A percentile compares a stretch with the other conserved stretches of the same genome.
These are phyloP conservation scores for Chlorella ohadii DNA, from an alignment of 139 green algal genomes.

Conservation along the genomic window DNA sequence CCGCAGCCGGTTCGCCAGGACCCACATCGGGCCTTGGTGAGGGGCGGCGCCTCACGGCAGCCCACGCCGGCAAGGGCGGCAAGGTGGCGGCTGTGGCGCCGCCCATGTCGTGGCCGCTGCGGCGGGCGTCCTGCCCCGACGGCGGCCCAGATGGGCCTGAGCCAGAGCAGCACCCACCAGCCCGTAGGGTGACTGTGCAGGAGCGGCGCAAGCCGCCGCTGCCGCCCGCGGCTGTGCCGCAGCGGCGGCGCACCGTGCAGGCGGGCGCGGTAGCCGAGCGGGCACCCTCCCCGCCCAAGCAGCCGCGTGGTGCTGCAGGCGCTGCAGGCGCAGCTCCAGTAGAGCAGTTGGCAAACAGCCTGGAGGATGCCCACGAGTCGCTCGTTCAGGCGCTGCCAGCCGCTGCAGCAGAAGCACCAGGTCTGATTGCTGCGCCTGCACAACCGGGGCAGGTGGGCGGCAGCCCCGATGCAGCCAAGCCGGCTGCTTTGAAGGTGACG, in stretches of 20 bases:
- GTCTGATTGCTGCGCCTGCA: background rate
- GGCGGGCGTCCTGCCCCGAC: background rate
- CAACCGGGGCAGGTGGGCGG: background rate
- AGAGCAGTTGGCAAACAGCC: background rate
- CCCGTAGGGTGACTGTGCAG: background rate
- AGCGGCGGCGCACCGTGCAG: background rate
- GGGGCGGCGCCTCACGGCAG: too few relatives aligned
- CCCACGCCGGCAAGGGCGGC: background rate
- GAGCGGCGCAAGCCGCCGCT: constrained; percentile 24
- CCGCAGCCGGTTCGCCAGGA: too few relatives aligned
- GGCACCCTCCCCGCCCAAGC: too few relatives aligned
- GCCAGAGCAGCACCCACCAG: background rate
- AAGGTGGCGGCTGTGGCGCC: background rate
- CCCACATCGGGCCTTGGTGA: too few relatives aligned
- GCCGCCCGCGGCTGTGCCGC: background rate
- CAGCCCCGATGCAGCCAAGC: background rate
- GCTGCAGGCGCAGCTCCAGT: too few relatives aligned
- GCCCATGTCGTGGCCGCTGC: background rate
- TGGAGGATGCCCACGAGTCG: background rate
- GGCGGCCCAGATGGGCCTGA: background rate
- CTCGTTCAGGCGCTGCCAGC: too few relatives aligned
- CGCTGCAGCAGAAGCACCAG: too few relatives aligned
- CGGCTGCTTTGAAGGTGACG: background rate
- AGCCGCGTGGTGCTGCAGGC: too few relatives aligned
- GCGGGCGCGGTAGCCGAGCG: background rate